Percentiles rank a stretch among this genome's conserved stretches.
These are phyloP conservation scores for Cochlearia excelsa DNA, from an alignment of 345 rosid genomes.

Conservation along the genomic window DNA sequence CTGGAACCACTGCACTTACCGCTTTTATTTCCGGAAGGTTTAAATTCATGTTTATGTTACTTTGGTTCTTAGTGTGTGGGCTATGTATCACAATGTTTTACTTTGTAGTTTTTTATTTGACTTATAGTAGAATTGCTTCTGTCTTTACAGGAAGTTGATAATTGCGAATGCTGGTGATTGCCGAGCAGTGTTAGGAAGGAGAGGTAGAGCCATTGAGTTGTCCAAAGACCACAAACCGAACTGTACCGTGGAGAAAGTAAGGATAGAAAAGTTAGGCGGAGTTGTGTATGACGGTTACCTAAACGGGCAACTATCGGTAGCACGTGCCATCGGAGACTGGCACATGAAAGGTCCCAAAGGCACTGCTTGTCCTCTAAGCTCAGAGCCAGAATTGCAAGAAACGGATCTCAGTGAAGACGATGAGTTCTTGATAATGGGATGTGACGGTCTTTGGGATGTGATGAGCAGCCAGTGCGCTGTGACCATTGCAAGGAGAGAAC, in stretches of 20 bases:
- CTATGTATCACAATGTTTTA: no score
- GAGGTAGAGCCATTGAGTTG: constrained; percentile 90
- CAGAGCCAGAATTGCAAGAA: constrained; percentile 89
- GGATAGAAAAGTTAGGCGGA: constrained; percentile 91
- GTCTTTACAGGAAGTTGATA: constrained; percentile 55
- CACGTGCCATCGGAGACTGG: constrained; percentile 99
- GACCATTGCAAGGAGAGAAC: constrained; percentile 69
- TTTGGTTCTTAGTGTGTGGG: no score
- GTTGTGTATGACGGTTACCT: constrained; percentile 93
- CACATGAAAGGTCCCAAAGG: constrained; percentile 96
- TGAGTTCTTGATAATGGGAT: constrained; percentile 94
- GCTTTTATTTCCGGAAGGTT: constrained; percentile 82
- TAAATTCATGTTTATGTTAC: constrained; percentile 1
- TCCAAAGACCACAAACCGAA: constrained; percentile 96
- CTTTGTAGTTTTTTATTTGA: constrained; percentile 6
- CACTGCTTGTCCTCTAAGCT: constrained; percentile 75
- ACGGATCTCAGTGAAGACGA: constrained; percentile 68
- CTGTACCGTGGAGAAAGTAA: constrained; percentile 58
- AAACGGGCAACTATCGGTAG: constrained; percentile 92
- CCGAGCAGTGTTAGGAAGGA: constrained; percentile 86
- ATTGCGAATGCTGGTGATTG: constrained; percentile 97
- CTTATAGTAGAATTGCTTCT: not conserved
- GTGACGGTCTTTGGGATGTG: constrained; percentile 99
- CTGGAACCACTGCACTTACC: constrained; percentile 88
- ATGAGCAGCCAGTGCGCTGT: constrained; percentile 98